These are phyloP conservation scores for Saccharomycopsis fodiens DNA, from an alignment of 805 yeast genomes.

Conservation along the genomic window DNA sequence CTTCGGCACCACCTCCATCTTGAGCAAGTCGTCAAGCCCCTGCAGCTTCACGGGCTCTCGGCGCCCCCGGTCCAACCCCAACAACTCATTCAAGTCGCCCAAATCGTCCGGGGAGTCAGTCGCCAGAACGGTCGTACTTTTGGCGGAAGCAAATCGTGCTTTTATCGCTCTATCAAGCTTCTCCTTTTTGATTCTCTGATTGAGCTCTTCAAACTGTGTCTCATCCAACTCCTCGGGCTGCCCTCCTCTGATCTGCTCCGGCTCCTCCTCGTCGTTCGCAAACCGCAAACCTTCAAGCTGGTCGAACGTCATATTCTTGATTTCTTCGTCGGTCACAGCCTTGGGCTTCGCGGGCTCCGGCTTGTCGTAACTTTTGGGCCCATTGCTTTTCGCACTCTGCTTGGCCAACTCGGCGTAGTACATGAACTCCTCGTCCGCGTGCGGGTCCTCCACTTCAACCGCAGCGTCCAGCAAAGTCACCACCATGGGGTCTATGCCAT, in stretches of 20 bases:
- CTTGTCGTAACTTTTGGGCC: neutral
- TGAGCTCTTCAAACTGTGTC: conserved; percentile 22
- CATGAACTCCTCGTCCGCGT: conserved; percentile 23
- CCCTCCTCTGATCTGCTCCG: conserved; percentile 16
- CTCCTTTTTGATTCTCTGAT: conserved; percentile 22
- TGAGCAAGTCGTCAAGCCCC: conserved; percentile 1
- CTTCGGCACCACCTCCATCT: neutral
- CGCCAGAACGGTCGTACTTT: conserved; percentile 1
- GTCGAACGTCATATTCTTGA: conserved; percentile 13
- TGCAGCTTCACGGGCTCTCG: neutral
- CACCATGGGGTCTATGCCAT: conserved; percentile 1
- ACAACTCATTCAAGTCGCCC: conserved; percentile 20
- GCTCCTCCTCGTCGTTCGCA: conserved; percentile 7
- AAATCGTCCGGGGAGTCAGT: neutral
- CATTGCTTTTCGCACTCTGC: conserved; percentile 2
- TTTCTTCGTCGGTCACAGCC: conserved; percentile 9
- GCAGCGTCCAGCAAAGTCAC: neutral
- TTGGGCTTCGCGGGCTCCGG: neutral
- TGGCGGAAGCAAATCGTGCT: conserved; percentile 10
- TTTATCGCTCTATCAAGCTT: conserved; percentile 21
- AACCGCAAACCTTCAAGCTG: conserved; percentile 3
- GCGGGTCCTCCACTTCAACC: neutral
- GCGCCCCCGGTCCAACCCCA: conserved; percentile 5
- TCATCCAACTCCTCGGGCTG: conserved; percentile 24
- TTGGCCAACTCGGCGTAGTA: conserved; percentile 13